Conservation (phyloP, 345 rosid species). For the Aurinia saxatilis region DNA sequence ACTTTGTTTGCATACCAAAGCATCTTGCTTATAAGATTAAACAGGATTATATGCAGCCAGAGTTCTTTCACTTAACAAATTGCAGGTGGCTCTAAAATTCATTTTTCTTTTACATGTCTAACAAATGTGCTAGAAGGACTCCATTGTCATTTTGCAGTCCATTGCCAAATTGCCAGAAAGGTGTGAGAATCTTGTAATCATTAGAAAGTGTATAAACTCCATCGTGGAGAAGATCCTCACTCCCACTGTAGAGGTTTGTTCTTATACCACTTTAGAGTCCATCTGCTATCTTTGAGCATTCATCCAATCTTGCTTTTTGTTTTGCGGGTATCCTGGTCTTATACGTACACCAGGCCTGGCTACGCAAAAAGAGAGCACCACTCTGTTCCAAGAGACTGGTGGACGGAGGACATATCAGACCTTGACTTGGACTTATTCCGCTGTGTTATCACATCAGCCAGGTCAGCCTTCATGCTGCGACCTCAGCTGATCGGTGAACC, state of each 20-base stretch:
- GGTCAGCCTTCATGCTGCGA: slow-evolving; percentile 52
- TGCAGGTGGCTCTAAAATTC: no score
- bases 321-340: slow-evolving; percentile 85
- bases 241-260: slow-evolving; percentile 56
- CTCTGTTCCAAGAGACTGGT: slow-evolving; percentile 91
- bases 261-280: neutral
- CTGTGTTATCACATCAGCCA: slow-evolving; percentile 56
- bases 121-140: slow-evolving; percentile 99
- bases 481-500: slow-evolving; percentile 95
- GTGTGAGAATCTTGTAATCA: slow-evolving; percentile 86
- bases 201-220: slow-evolving; percentile 78
- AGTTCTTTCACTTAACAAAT: no score
- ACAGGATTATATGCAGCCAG: no score
- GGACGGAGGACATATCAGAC: slow-evolving; percentile 94
- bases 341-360: slow-evolving; percentile 79
- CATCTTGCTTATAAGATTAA: no score
- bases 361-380: slow-evolving; percentile 49
- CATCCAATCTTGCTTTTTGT: neutral
- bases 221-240: slow-evolving; percentile 78
- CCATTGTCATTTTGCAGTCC: slow-evolving; percentile 63
- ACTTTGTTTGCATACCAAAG: no score
- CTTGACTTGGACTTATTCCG: slow-evolving; percentile 87
- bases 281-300: neutral
- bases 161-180: slow-evolving; percentile 61
- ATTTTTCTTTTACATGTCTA: no score